Conservation (phyloP, 2,329 filamentous ascomycete species). For the Cercospora sp. region DNA sequence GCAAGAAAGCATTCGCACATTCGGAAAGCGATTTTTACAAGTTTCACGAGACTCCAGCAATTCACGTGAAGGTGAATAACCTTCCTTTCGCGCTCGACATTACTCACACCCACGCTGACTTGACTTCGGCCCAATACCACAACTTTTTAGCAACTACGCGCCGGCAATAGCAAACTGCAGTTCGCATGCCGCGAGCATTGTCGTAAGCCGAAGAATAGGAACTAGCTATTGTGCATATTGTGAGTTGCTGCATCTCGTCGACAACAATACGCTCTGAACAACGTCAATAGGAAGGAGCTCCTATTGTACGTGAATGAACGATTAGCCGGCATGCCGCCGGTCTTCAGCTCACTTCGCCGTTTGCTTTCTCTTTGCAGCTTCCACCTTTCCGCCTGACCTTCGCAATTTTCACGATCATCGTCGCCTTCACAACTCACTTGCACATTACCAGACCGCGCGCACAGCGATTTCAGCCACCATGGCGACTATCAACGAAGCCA, state of each 20-base stretch:
- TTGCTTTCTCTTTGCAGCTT: background rate
- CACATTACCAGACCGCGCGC: background rate
- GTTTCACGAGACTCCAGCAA: background rate
- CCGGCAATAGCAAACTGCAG: background rate
- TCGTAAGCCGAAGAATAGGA: background rate
- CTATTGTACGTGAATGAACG: slow-evolving; percentile 2
- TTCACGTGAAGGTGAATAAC: background rate
- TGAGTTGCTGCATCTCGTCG: background rate
- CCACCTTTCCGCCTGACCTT: background rate
- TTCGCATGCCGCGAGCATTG: background rate
- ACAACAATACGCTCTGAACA: background rate
- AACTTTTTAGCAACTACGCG: background rate
- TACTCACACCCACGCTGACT: background rate
- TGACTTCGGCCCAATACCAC: background rate
- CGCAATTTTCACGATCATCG: background rate
- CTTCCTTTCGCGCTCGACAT: background rate
- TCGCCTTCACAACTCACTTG: background rate
- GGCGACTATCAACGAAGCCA: background rate
- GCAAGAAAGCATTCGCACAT: background rate
- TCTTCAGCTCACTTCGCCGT: slow-evolving; percentile 2
- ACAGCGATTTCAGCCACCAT: background rate
- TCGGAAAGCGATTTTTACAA: background rate
- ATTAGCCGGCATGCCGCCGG: background rate
- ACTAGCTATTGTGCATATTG: background rate
- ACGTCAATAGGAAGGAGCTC: background rate